A percentile compares a stretch with the other conserved stretches of the same genome.
Evolutionary conservation across 345 rosid genomes (phyloP).

Genomic region (Eucalyptus sp.): DNA sequence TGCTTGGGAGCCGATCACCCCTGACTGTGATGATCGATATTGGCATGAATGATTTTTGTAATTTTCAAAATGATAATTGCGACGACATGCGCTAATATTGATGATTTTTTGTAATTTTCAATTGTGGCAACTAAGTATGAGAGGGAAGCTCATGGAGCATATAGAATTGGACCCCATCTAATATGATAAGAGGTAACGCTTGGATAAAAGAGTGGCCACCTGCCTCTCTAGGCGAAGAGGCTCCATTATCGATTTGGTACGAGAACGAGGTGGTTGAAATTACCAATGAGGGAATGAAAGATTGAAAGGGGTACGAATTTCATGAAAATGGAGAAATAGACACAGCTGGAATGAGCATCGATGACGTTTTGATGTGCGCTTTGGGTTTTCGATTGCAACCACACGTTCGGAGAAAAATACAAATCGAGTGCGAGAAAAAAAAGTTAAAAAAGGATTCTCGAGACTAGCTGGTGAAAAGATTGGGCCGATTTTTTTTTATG

Average conservation of each 20-base stretch:
- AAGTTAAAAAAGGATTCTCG: not conserved
- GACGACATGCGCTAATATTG: accelerated
- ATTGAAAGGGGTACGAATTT: not conserved
- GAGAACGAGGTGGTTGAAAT: not conserved
- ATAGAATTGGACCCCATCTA: not conserved
- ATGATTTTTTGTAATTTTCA: not conserved
- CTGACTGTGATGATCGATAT: accelerated
- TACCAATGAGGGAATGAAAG: not conserved
- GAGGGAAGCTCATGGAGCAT: not conserved
- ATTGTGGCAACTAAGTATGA: not conserved
- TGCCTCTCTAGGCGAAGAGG: not conserved
- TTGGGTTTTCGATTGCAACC: not conserved
- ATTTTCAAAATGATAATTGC: too few species aligned
- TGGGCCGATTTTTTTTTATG: not conserved
- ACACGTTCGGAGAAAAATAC: not conserved
- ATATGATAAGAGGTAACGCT: not conserved
- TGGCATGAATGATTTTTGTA: not conserved
- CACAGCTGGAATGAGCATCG: not conserved
- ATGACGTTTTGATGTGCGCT: not conserved
- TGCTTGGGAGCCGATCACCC: too few species aligned
- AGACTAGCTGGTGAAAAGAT: not conserved
- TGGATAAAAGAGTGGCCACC: not conserved
- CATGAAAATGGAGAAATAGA: not conserved
- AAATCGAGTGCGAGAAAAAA: not conserved
- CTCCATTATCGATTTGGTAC: not conserved